A percentile compares a stretch with the other conserved stretches of the same genome.
These are phyloP conservation scores for Ascochyta viciae-villosae DNA, from an alignment of 2,329 filamentous ascomycete species.

Conservation along the genomic window DNA sequence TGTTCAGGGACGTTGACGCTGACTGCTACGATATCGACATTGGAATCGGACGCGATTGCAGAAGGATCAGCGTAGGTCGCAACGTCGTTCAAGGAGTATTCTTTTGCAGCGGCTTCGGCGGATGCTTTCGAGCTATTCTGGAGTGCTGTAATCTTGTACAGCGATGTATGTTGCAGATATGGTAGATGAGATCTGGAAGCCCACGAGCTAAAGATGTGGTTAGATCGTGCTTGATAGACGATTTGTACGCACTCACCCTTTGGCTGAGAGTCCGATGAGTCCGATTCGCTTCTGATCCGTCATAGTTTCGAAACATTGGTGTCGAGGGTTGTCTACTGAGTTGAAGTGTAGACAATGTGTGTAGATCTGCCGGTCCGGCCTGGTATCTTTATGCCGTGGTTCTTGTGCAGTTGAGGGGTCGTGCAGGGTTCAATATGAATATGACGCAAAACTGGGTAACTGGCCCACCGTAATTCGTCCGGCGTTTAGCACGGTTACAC, in stretches of 20 bases:
- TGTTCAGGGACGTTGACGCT: slow-evolving; percentile 55
- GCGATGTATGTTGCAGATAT: slow-evolving; percentile 39
- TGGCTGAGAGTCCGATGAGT: slow-evolving; percentile 44
- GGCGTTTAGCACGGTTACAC: not conserved
- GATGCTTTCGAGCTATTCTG: slow-evolving; percentile 57
- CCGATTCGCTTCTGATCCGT: slow-evolving; percentile 34
- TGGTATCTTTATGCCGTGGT: too few relatives aligned
- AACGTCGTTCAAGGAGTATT: slow-evolving; percentile 50
- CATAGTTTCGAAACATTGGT: slow-evolving; percentile 2
- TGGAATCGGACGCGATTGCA: slow-evolving; percentile 54
- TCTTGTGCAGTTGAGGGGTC: not conserved
- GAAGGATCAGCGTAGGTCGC: slow-evolving; percentile 52
- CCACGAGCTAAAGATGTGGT: slow-evolving; percentile 42
- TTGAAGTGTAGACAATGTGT: not conserved
- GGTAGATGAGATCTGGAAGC: slow-evolving; percentile 50
- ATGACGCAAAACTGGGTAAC: not conserved
- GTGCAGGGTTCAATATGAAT: not conserved
- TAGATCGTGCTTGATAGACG: not conserved
- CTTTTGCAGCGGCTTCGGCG: slow-evolving; percentile 49
- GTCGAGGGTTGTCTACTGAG: not conserved
- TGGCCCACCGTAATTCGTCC: not conserved
- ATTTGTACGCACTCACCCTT: slow-evolving; percentile 26
- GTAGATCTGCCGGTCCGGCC: too few relatives aligned
- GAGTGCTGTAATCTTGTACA: slow-evolving; percentile 59
- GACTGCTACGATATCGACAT: slow-evolving; percentile 58